phyloP scores from a whole-genome alignment of 768 basidiomycete genomes.

The Agaricus subrufescens region DNA sequence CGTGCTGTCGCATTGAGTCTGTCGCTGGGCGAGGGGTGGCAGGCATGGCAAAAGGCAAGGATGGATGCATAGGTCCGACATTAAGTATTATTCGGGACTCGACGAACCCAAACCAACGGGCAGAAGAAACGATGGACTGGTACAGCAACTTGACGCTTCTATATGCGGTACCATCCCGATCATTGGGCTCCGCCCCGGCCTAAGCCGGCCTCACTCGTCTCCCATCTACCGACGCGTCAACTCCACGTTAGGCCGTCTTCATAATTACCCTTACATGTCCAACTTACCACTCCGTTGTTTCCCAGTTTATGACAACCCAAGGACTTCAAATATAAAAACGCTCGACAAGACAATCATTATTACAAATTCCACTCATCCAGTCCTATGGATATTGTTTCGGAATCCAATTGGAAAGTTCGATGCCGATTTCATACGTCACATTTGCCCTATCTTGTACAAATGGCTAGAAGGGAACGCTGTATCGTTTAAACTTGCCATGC shows the following conservation, averaged over 20 bases:
- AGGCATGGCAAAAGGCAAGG: constrained; percentile 22
- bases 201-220: constrained; percentile 14
- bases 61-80: constrained; percentile 12
- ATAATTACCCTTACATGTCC: background rate
- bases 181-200: constrained; percentile 11
- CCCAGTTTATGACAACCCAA: background rate
- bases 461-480: background rate
- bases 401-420: background rate
- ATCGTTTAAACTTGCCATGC: constrained; percentile 1
- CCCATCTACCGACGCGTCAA: background rate
- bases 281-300: constrained; percentile 7
- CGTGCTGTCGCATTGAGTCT: constrained; percentile 3
- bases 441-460: background rate
- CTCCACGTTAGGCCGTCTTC: background rate
- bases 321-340: background rate
- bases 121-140: constrained; percentile 35
- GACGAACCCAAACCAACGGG: constrained; percentile 36
- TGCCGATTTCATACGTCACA: background rate
- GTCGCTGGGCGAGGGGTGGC: constrained; percentile 10
- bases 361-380: background rate
- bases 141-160: constrained; percentile 21
- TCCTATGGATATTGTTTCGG: too few relatives aligned
- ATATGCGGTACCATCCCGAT: constrained; percentile 14
- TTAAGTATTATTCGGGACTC: constrained; percentile 26
- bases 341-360: background rate